phyloP scores from a whole-genome alignment of 108 stramenopile species.

The Cyclotella choctawhatcheeana region DNA sequence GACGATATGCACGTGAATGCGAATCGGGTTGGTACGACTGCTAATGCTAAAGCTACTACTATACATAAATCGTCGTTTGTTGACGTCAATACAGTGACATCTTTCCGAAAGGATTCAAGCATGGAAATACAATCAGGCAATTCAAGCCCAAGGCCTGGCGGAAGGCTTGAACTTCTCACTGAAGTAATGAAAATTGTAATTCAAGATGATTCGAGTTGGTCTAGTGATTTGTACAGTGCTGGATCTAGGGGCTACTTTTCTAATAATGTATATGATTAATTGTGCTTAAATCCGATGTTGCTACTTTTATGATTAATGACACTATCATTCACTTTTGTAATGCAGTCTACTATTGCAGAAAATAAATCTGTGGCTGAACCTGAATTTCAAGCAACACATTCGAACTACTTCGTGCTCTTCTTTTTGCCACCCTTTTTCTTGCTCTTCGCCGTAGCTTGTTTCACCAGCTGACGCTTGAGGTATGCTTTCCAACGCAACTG shows the following conservation, averaged over 20 bases:
- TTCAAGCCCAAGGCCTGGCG: not conserved
- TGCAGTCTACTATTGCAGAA: too few species aligned
- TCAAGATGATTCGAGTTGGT: not conserved
- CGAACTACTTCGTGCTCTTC: constrained; percentile 1
- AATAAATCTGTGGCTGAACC: too few species aligned
- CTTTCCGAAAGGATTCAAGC: not conserved
- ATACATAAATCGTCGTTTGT: too few species aligned
- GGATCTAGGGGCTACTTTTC: not conserved
- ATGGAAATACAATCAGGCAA: not conserved
- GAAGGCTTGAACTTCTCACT: constrained; percentile 6
- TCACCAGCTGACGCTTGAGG: constrained; percentile 20
- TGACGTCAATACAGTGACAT: too few species aligned
- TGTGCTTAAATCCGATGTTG: too few species aligned
- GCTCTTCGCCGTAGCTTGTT: not conserved
- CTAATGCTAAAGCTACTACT: too few species aligned
- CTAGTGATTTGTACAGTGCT: not conserved
- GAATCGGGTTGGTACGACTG: not conserved
- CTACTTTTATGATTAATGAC: too few species aligned
- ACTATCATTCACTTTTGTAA: too few species aligned
- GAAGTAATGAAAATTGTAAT: constrained; percentile 11
- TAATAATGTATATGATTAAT: too few species aligned
- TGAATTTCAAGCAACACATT: too few species aligned
- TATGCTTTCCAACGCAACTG: constrained; percentile 42
- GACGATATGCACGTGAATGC: not conserved
- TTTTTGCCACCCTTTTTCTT: constrained; percentile 23